A percentile compares a stretch with the other conserved stretches of the same genome.
These are phyloP conservation scores for Fraxinus greggii DNA, from an alignment of 305 asterid genomes.

Conservation along the genomic window DNA sequence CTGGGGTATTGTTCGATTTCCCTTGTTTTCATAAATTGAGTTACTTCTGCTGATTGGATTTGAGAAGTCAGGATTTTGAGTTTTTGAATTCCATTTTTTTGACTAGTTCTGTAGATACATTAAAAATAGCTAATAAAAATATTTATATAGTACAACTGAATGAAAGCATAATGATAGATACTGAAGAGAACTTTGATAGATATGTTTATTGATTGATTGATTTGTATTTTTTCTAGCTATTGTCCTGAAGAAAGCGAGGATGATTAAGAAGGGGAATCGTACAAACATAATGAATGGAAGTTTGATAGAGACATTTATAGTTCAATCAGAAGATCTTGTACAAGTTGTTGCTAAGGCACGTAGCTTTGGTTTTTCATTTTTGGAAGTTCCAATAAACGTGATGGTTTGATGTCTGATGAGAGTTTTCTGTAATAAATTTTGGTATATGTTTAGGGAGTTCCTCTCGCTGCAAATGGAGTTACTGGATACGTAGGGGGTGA, in stretches of 20 bases:
- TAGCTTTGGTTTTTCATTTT: constrained; percentile 15
- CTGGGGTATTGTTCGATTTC: constrained; percentile 7
- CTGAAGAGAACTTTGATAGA: neutral
- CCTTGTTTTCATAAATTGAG: neutral
- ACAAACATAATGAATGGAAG: constrained; percentile 53
- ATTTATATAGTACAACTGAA: neutral
- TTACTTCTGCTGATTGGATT: neutral
- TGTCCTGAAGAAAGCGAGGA: constrained; percentile 80
- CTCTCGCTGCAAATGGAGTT: constrained; percentile 52
- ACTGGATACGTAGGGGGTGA: constrained; percentile 39
- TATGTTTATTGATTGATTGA: constrained; percentile 1
- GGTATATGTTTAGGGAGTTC: constrained; percentile 46
- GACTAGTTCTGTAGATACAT: neutral
- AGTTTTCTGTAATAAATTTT: constrained; percentile 1
- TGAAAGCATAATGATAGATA: neutral
- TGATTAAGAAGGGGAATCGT: constrained; percentile 62
- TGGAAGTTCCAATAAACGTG: neutral
- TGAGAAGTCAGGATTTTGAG: neutral
- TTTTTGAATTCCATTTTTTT: neutral
- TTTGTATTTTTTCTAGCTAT: constrained; percentile 48
- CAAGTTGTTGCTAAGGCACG: constrained; percentile 87
- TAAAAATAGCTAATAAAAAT: neutral
- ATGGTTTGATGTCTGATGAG: constrained; percentile 6
- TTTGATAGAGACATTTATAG: constrained; percentile 67
- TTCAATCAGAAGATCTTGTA: constrained; percentile 67